These are phyloP conservation scores for Phlebiopsis gigantea DNA, from an alignment of 768 basidiomycete species.

Conservation along the genomic window DNA sequence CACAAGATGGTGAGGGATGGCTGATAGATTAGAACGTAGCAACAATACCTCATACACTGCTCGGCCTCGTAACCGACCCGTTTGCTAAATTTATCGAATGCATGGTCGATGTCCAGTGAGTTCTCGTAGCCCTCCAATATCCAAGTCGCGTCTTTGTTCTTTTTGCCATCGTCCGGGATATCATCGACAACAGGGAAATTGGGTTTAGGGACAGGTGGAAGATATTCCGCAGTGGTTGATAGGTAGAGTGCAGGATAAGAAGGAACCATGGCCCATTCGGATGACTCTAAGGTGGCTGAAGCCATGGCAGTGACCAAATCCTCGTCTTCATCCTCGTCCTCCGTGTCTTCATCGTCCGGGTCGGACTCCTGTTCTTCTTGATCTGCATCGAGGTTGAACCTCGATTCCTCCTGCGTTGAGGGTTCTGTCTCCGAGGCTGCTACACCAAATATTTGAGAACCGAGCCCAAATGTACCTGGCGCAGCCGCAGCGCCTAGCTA, in stretches of 20 bases:
- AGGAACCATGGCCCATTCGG: constrained; percentile 64
- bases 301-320: constrained; percentile 55
- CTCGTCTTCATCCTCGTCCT: constrained; percentile 27
- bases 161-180: constrained; percentile 35
- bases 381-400: neutral
- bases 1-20: neutral
- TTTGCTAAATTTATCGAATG: constrained; percentile 81
- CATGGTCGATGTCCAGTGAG: constrained; percentile 70
- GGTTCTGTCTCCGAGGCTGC: neutral
- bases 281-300: constrained; percentile 46
- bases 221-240: constrained; percentile 69
- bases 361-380: constrained; percentile 3
- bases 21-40: neutral
- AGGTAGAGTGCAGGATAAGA: constrained; percentile 67
- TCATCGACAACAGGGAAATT: constrained; percentile 35
- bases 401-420: too few species aligned
- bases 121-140: constrained; percentile 75
- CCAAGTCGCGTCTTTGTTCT: constrained; percentile 51
- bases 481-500: constrained; percentile 6
- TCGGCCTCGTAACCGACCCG: constrained; percentile 65
- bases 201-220: constrained; percentile 50
- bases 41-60: constrained; percentile 76
- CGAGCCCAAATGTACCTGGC: constrained; percentile 45
- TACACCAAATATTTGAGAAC: constrained; percentile 61
- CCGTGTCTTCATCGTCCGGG: constrained; percentile 2